Evolutionary conservation across 2,329 filamentous ascomycete species (phyloP).

Genomic region (Alternaria panax): DNA sequence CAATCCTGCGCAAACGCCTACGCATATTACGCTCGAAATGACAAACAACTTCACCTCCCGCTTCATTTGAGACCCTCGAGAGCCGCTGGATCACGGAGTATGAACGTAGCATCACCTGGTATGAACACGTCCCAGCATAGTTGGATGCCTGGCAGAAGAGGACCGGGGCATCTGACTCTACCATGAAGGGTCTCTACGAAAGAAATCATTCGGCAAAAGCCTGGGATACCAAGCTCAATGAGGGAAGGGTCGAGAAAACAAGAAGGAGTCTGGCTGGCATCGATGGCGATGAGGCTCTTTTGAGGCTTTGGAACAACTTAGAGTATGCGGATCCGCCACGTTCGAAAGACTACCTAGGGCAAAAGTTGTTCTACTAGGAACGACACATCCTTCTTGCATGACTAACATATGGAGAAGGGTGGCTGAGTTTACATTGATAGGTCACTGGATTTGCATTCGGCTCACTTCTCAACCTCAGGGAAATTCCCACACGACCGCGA

Average conservation of each 20-base stretch:
- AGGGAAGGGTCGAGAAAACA: not conserved
- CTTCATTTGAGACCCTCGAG: slow-evolving; percentile 1
- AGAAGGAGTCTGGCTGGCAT: not conserved
- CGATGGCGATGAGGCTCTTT: not conserved
- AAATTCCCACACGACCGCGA: not conserved
- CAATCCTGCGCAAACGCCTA: slow-evolving; percentile 17
- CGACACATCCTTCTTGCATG: not conserved
- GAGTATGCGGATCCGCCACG: not conserved
- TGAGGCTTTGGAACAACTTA: not conserved
- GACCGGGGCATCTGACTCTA: not conserved
- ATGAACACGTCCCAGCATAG: not conserved
- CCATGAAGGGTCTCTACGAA: not conserved
- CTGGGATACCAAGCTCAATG: not conserved
- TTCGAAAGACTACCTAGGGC: not conserved
- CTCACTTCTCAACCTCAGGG: not conserved
- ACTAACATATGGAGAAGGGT: not conserved
- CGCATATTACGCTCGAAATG: slow-evolving; percentile 5
- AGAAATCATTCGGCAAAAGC: not conserved
- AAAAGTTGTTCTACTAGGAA: not conserved
- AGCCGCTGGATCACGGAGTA: not conserved
- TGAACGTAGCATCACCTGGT: not conserved
- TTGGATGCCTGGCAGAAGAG: not conserved
- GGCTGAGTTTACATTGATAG: not conserved
- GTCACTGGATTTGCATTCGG: not conserved
- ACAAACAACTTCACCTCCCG: slow-evolving; percentile 1